Evolutionary conservation across 495 filamentous ascomycete species (phyloP).

Genomic region (Cetradonia linearis): DNA sequence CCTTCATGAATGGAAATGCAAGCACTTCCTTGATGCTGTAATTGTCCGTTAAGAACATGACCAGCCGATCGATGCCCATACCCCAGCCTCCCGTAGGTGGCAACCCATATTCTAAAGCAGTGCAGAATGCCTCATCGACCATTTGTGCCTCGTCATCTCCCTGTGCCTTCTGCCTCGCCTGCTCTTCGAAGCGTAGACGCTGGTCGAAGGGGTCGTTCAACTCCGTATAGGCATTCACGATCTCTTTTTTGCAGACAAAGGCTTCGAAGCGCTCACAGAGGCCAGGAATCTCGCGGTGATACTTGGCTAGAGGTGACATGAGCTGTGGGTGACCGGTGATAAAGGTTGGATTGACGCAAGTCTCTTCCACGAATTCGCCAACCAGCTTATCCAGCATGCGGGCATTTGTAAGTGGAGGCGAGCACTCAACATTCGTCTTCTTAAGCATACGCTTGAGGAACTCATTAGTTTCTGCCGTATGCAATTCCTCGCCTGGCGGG

Average conservation of each 20-base stretch:
- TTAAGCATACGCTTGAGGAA: conserved; percentile 77
- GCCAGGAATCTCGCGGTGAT: conserved; percentile 68
- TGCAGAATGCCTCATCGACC: conserved; percentile 89
- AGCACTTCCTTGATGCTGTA: conserved; percentile 95
- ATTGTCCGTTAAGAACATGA: conserved; percentile 96
- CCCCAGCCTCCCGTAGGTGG: conserved; percentile 96
- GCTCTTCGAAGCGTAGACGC: conserved; percentile 88
- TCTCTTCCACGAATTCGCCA: conserved; percentile 90
- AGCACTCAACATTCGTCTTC: conserved; percentile 84
- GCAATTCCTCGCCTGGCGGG: conserved; percentile 76
- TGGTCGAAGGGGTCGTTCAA: conserved; percentile 97
- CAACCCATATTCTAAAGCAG: conserved; percentile 72
- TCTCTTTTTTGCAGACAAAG: conserved; percentile 96
- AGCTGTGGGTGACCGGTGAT: conserved; percentile 89
- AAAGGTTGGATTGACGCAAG: conserved; percentile 91
- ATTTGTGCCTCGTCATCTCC: conserved; percentile 96
- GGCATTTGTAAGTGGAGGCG: conserved; percentile 85
- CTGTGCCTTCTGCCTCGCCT: conserved; percentile 88
- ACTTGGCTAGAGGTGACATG: conserved; percentile 98
- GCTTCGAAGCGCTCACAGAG: conserved; percentile 96
- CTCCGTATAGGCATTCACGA: conserved; percentile 94
- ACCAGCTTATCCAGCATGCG: conserved; percentile 96
- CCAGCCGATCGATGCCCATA: conserved; percentile 91
- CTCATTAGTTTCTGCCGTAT: conserved; percentile 75
- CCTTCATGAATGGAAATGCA: conserved; percentile 83